phyloP scores from a whole-genome alignment of 1,139 yeast species.

The Sugiyamaella grinbergsii region DNA sequence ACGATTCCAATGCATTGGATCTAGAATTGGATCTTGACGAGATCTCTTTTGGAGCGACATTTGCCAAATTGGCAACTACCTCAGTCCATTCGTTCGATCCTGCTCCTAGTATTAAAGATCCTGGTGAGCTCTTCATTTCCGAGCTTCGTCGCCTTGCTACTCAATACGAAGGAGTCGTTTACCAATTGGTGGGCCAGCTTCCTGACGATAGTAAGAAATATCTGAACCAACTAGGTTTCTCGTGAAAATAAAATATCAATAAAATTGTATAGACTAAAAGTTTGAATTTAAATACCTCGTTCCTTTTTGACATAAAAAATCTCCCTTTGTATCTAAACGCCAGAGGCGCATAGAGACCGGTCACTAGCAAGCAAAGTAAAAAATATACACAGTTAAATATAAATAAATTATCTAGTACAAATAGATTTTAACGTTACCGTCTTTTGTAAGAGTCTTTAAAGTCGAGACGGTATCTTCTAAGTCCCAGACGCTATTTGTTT shows the following conservation, averaged over 20 bases:
- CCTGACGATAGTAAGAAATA: constrained; percentile 45
- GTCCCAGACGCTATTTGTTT: constrained; percentile 67
- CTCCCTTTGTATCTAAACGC: too few species aligned
- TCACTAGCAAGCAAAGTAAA: too few species aligned
- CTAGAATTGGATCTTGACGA: constrained; percentile 63
- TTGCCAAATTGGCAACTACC: constrained; percentile 70
- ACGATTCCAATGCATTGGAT: constrained; percentile 38
- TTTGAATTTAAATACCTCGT: too few species aligned
- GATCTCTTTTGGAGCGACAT: constrained; percentile 79
- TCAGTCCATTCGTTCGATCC: constrained; percentile 70
- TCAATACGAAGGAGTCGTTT: constrained; percentile 28
- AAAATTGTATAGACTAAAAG: background rate
- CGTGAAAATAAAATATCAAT: background rate
- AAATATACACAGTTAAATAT: background rate
- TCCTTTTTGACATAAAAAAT: too few species aligned
- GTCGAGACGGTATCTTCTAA: constrained; percentile 40
- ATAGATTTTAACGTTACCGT: constrained; percentile 33
- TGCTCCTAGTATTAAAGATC: constrained; percentile 50
- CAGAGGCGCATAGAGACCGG: too few species aligned
- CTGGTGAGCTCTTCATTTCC: constrained; percentile 44
- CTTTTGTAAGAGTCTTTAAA: constrained; percentile 30
- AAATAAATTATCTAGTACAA: constrained; percentile 34
- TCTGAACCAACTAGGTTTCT: constrained; percentile 42
- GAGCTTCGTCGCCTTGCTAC: constrained; percentile 43
- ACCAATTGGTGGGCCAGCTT: constrained; percentile 42